Evolutionary conservation across 306 rosid genomes (phyloP).

Genomic region (Urtica urens): DNA sequence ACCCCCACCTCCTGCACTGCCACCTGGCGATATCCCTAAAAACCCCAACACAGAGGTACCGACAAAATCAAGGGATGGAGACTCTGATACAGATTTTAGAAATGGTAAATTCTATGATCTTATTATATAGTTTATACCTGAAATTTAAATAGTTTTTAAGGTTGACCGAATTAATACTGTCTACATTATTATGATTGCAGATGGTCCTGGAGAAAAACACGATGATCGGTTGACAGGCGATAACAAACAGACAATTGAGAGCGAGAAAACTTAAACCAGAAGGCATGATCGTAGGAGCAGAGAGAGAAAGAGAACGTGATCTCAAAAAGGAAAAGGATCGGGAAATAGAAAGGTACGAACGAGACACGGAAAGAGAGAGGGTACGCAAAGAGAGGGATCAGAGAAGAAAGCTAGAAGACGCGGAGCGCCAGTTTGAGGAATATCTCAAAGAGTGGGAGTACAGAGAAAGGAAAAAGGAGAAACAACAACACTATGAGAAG

Average conservation of each 20-base stretch:
- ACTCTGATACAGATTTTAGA: conserved; percentile 42
- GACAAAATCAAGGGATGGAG: conserved; percentile 66
- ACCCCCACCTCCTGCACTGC: conserved; percentile 64
- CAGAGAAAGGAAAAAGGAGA: conserved; percentile 87
- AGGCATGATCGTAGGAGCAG: conserved; percentile 77
- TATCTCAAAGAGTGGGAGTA: conserved; percentile 94
- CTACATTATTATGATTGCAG: conserved; percentile 24
- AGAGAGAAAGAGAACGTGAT: conserved; percentile 86
- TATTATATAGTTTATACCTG: too few species aligned
- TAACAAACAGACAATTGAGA: conserved; percentile 52
- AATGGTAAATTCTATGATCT: conserved; percentile 61
- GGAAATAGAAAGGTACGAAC: conserved; percentile 88
- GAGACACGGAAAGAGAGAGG: conserved; percentile 97
- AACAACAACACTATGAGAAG: conserved; percentile 81
- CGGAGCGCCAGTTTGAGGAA: conserved; percentile 79
- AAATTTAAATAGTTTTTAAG: too few species aligned
- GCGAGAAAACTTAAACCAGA: conserved; percentile 62
- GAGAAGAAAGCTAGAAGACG: conserved; percentile 75
- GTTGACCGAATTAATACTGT: too few species aligned
- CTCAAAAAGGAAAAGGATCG: conserved; percentile 85
- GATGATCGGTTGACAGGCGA: conserved; percentile 58
- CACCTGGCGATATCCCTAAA: conserved; percentile 40
- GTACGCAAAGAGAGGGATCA: conserved; percentile 92
- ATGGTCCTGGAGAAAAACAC: conserved; percentile 55
- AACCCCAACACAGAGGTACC: conserved; percentile 38